Base-by-base conservation (phyloP, 371 early-diverging fungal species). In the Saksenaea oblongispora region DNA sequence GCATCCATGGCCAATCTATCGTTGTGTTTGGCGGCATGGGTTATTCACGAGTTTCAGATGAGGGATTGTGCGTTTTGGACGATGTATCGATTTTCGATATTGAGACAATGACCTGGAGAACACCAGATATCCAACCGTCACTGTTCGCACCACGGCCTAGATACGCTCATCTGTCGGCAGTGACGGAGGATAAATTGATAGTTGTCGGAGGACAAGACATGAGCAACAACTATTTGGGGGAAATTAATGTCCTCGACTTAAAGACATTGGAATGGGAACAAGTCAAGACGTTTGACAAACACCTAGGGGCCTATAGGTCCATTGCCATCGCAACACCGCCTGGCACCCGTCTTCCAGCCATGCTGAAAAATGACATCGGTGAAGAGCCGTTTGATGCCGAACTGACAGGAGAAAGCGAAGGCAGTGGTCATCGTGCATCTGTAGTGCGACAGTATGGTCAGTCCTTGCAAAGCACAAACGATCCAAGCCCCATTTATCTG, bases 121-220 rank as follows among this genome's bases (percentile, higher is more conserved):
- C 72, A 31, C 77, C 80, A 31, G 66, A 66, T 7, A 75, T 87
- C 14, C 74, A 78, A 7, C 77, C 82, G 9, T 83, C 85, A 0
- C 53, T 78, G 0, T 84, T 79, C 44, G 75, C 84, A 11, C 92
- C 93, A 26, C 82, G 86, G 58, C 84, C 93, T n/a, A 75, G 94
- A 26, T 93, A 93, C 72, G 94, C 94, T 4, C 94, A 93, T 62
- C 67, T 92, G n/a, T 82, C 91, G 47, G 63, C 85, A 47, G 77
- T 85, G 39, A 67, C 83, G 51, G 80, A 75, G n/a, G 83, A 84
- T 66, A 80, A 78, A 34, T 66, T 92, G 44, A 74, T 91, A 5
- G 73, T 92, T 0, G 77, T 93, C 35, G 94, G 94, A 59, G 94
- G 94, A n/a, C 94, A 93, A 72, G 93, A 93, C 56, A 76, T 91